A percentile compares a stretch with the other conserved stretches of the same genome.
These are phyloP conservation scores for Myxozyma mucilagina DNA, from an alignment of 805 yeast genomes.

Conservation along the genomic window DNA sequence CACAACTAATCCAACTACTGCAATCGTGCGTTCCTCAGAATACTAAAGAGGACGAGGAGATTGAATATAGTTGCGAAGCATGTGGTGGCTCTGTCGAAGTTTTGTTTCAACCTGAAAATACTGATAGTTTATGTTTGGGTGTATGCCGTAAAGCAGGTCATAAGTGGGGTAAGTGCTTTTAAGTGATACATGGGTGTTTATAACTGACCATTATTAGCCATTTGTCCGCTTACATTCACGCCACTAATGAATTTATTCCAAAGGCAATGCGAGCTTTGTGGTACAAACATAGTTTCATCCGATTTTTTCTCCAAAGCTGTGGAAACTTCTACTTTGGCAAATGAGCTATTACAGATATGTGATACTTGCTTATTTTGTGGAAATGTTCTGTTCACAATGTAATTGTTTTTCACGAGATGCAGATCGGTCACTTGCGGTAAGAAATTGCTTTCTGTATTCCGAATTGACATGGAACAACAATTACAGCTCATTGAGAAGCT, in stretches of 20 bases:
- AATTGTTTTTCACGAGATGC: not conserved
- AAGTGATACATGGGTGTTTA: not conserved
- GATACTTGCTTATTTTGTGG: constrained; percentile 26
- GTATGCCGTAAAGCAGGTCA: constrained; percentile 18
- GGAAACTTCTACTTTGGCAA: not conserved
- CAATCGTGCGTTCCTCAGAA: not conserved
- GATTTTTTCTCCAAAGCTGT: not conserved
- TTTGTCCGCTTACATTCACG: constrained; percentile 23
- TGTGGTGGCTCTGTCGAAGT: constrained; percentile 21
- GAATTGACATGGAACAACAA: not conserved
- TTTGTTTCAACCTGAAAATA: not conserved
- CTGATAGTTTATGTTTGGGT: not conserved
- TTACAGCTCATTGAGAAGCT: constrained; percentile 33
- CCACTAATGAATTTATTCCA: constrained; percentile 27
- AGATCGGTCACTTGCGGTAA: not conserved
- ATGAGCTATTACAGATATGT: not conserved
- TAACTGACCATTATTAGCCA: not conserved
- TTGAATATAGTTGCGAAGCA: constrained; percentile 19
- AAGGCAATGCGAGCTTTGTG: constrained; percentile 22
- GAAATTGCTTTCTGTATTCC: not conserved
- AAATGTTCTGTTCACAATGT: constrained; percentile 2
- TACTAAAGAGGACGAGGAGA: not conserved
- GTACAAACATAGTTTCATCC: not conserved
- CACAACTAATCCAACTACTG: not conserved
- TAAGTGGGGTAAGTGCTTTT: constrained; percentile 18